These are phyloP conservation scores for Nakazawaea ishiwadae DNA, from an alignment of 805 yeast genomes.

Conservation along the genomic window DNA sequence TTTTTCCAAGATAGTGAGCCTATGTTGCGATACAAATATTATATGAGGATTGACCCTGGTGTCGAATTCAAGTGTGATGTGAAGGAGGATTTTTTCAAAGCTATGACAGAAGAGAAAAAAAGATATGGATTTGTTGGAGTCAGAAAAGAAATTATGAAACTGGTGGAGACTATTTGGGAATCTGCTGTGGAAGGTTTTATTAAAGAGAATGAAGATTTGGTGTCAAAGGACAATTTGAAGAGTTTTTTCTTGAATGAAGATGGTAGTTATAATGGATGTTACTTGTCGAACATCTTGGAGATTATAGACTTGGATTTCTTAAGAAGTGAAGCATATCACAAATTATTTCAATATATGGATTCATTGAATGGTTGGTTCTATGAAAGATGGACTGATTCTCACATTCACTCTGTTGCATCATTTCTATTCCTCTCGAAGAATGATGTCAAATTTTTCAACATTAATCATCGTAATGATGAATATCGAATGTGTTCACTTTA, in stretches of 20 bases:
- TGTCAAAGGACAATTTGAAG: conserved; percentile 34
- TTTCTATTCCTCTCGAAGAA: conserved; percentile 36
- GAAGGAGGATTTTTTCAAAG: conserved; percentile 45
- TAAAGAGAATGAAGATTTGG: conserved; percentile 30
- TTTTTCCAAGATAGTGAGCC: conserved; percentile 42
- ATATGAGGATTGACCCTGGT: conserved; percentile 56
- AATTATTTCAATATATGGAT: conserved; percentile 43
- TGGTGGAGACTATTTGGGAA: conserved; percentile 30
- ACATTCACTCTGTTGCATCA: conserved; percentile 38
- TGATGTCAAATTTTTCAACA: conserved; percentile 50
- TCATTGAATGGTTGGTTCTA: conserved; percentile 48
- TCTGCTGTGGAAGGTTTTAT: conserved; percentile 37
- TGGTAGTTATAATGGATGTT: conserved; percentile 41
- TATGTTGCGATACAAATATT: conserved; percentile 43
- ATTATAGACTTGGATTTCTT: conserved; percentile 47
- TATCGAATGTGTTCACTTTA: conserved; percentile 18
- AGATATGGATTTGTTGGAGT: conserved; percentile 37
- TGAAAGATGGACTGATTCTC: conserved; percentile 60
- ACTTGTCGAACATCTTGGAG: conserved; percentile 59
- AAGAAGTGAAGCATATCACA: conserved; percentile 39
- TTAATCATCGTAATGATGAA: conserved; percentile 19
- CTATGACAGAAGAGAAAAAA: conserved; percentile 33
- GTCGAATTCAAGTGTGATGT: conserved; percentile 51
- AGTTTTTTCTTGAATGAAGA: conserved; percentile 35
- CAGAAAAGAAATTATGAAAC: not conserved